Evolutionary conservation across 164 flowering plant species (phyloP).

Genomic region (Akebia trifoliata): DNA sequence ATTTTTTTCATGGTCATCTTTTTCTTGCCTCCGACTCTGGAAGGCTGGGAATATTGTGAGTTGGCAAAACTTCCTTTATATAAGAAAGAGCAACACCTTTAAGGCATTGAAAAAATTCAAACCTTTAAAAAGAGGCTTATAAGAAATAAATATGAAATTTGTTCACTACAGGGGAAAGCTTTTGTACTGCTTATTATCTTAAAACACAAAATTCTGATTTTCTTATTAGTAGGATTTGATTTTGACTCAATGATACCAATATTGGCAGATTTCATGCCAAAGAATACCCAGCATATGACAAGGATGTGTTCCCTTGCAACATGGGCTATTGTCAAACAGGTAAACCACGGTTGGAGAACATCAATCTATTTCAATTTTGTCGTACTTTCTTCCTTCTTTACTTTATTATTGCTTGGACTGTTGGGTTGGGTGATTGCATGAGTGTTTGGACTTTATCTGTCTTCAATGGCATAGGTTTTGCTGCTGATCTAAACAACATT

Average conservation of each 20-base stretch:
- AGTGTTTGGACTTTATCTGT: not conserved
- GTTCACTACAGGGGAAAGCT: not conserved
- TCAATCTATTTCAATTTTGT: too few relatives aligned
- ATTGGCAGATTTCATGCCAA: conserved; percentile 84
- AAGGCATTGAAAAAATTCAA: not conserved
- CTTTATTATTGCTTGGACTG: not conserved
- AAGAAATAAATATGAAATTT: not conserved
- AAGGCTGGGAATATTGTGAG: conserved; percentile 94
- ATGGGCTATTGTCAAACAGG: conserved; percentile 96
- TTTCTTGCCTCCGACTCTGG: conserved; percentile 68
- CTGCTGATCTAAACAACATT: not conserved
- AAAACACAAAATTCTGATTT: not conserved
- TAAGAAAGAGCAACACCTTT: not conserved
- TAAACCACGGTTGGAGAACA: conserved; percentile 16
- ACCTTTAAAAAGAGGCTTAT: not conserved
- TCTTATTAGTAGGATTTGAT: not conserved
- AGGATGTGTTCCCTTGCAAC: conserved; percentile 60
- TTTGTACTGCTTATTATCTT: not conserved
- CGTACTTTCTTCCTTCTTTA: not conserved
- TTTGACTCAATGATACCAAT: not conserved
- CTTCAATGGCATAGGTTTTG: not conserved
- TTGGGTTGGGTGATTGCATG: not conserved
- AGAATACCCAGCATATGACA: conserved; percentile 85
- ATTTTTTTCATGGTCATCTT: conserved; percentile 92
- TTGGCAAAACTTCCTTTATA: conserved; percentile 9